These are phyloP conservation scores for Botrytis galanthina DNA, from an alignment of 2,329 filamentous ascomycete species.

Conservation along the genomic window DNA sequence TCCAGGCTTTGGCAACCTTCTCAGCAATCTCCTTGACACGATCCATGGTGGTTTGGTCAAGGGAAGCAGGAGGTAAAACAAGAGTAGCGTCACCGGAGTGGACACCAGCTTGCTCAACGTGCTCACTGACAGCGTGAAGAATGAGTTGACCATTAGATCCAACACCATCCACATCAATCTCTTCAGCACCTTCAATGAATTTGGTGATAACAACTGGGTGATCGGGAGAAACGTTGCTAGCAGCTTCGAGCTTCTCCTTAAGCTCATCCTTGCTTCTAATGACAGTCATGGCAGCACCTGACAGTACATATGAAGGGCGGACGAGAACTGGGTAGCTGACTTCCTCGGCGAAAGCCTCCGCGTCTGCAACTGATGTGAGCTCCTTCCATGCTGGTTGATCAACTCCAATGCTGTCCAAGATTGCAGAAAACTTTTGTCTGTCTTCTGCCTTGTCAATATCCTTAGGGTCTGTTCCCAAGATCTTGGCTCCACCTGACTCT, in stretches of 20 bases:
- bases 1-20: slow-evolving; percentile 97
- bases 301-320: slow-evolving; percentile 91
- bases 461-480: slow-evolving; percentile 87
- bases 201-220: slow-evolving; percentile 98
- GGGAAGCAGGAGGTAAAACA: slow-evolving; percentile 79
- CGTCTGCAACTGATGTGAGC: slow-evolving; percentile 82
- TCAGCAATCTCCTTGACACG: slow-evolving; percentile 93
- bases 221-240: slow-evolving; percentile 86
- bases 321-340: slow-evolving; percentile 95
- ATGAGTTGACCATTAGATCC: slow-evolving; percentile 82
- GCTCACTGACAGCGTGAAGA: slow-evolving; percentile 89
- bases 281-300: slow-evolving; percentile 97
- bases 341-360: slow-evolving; percentile 78
- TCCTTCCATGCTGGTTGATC: slow-evolving; percentile 99
- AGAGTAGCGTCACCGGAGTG: slow-evolving; percentile 97
- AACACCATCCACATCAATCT: slow-evolving; percentile 95
- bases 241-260: slow-evolving; percentile 90
- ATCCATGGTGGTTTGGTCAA: slow-evolving; percentile 74
- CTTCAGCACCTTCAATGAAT: slow-evolving; percentile 94
- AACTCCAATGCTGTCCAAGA: slow-evolving; percentile 92
- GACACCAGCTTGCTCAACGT: slow-evolving; percentile 95
- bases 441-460: slow-evolving; percentile 99
- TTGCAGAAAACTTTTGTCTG: slow-evolving; percentile 96
- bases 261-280: slow-evolving; percentile 86
- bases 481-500: slow-evolving; percentile 82